Conservation (phyloP, 2,329 filamentous ascomycete genomes). For the Colletotrichum siamense region DNA sequence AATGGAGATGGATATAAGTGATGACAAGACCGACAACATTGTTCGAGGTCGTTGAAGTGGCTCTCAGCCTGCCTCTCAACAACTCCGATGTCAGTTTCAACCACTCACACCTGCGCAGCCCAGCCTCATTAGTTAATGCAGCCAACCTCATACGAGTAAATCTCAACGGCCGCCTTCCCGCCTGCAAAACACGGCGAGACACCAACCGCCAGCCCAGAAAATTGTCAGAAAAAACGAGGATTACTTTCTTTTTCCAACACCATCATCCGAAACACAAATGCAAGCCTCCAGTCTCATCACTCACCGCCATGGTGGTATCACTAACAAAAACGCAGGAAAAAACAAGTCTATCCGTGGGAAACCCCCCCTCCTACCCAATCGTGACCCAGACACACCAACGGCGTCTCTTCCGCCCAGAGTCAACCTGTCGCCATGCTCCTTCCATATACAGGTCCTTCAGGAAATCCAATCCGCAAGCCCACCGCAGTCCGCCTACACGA, state of each 20-base stretch:
- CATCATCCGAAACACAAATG: neutral
- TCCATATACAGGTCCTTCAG: neutral
- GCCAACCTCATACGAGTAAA: neutral
- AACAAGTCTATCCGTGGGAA: neutral
- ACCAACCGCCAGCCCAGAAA: neutral
- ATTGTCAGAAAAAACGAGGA: neutral
- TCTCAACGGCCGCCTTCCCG: neutral
- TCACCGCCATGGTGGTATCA: slow-evolving; percentile 8
- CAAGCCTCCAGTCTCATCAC: neutral
- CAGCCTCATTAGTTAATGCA: slow-evolving; percentile 2
- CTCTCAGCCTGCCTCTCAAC: neutral
- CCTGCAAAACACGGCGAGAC: neutral
- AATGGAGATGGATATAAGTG: neutral
- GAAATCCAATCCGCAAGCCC: neutral
- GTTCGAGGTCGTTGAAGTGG: neutral
- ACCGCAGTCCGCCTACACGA: neutral
- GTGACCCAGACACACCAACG: neutral
- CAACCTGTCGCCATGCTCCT: neutral
- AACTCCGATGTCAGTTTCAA: neutral
- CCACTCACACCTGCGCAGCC: neutral
- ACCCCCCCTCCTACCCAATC: neutral
- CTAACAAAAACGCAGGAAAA: neutral
- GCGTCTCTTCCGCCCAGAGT: neutral
- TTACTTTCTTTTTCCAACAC: slow-evolving; percentile 1
- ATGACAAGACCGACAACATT: neutral